Conservation (phyloP, 768 basidiomycete genomes). For the Suillus occidentalis region DNA sequence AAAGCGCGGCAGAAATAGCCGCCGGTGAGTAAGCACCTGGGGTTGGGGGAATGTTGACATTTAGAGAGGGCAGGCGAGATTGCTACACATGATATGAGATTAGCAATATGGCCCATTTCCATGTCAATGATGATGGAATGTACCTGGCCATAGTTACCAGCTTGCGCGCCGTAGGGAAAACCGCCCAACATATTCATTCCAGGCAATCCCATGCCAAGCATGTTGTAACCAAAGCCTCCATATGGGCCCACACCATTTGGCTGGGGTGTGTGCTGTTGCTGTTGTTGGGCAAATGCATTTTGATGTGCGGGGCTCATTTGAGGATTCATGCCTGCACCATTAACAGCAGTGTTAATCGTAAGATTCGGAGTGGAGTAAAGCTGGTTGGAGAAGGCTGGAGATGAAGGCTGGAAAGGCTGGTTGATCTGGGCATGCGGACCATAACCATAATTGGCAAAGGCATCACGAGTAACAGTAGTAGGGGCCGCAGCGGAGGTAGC, state of each 20-base stretch:
- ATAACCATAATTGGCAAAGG: constrained; percentile 87
- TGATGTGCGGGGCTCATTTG: constrained; percentile 67
- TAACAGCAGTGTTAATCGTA: constrained; percentile 58
- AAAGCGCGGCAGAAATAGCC: constrained; percentile 72
- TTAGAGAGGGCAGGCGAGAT: constrained; percentile 60
- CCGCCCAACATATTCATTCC: constrained; percentile 69
- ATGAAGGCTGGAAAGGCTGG: constrained; percentile 51
- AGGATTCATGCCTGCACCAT: constrained; percentile 49
- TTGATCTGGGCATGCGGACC: constrained; percentile 69
- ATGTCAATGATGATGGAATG: constrained; percentile 12
- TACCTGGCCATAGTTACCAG: constrained; percentile 70
- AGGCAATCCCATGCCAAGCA: constrained; percentile 81
- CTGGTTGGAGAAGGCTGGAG: constrained; percentile 53
- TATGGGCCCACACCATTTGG: constrained; percentile 53
- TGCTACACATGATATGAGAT: constrained; percentile 30
- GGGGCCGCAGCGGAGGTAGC: constrained; percentile 38
- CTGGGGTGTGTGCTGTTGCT: constrained; percentile 35
- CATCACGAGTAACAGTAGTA: constrained; percentile 52
- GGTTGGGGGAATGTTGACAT: constrained; percentile 66
- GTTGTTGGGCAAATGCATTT: constrained; percentile 51
- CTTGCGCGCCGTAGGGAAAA: constrained; percentile 72
- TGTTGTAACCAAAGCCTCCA: constrained; percentile 67
- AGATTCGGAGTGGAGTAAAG: constrained; percentile 76
- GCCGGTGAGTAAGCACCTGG: constrained; percentile 79
- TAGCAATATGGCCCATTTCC: neutral